Percentiles rank a stretch among this genome's conserved stretches.
Evolutionary conservation across 2,329 filamentous ascomycete genomes (phyloP).

Genomic region (Penicillium sp.): DNA sequence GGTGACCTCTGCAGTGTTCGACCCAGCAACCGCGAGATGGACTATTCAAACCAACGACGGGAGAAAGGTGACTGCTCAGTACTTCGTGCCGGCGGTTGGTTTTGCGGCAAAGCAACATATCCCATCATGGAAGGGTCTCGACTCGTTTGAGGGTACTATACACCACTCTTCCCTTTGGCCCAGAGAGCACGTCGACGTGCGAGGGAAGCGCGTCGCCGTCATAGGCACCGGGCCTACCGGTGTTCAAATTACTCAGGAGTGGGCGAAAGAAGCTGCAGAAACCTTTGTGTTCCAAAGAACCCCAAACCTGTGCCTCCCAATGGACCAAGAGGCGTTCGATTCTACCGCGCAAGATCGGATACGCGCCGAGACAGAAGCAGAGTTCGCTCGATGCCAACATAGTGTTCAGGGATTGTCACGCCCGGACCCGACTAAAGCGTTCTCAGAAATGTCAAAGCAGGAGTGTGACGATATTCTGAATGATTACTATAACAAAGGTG

Average conservation of each 20-base stretch:
- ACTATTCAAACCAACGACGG: conserved; percentile 47
- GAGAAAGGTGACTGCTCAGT: conserved; percentile 39
- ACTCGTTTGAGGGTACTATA: conserved; percentile 52
- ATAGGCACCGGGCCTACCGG: conserved; percentile 59
- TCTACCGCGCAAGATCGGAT: conserved; percentile 51
- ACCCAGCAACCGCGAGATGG: conserved; percentile 44
- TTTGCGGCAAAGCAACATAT: conserved; percentile 47
- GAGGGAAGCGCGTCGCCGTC: conserved; percentile 53
- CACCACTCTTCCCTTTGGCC: conserved; percentile 60
- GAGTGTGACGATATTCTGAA: conserved; percentile 54
- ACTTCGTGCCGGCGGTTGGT: conserved; percentile 50
- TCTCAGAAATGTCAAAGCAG: conserved; percentile 50
- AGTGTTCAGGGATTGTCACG: conserved; percentile 41
- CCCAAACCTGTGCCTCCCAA: conserved; percentile 65
- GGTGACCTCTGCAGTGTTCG: conserved; percentile 45
- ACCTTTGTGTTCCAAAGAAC: conserved; percentile 63
- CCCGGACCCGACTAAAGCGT: conserved; percentile 51
- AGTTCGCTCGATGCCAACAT: conserved; percentile 46
- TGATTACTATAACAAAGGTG: conserved; percentile 53
- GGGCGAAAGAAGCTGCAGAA: conserved; percentile 54
- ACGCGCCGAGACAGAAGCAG: conserved; percentile 47
- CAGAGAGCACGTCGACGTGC: conserved; percentile 46
- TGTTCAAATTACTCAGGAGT: conserved; percentile 60
- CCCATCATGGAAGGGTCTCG: conserved; percentile 38
- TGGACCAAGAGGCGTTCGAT: conserved; percentile 55